Base-by-base conservation (phyloP, 140 eudicot genomes). In the Cichorium intybus region DNA sequence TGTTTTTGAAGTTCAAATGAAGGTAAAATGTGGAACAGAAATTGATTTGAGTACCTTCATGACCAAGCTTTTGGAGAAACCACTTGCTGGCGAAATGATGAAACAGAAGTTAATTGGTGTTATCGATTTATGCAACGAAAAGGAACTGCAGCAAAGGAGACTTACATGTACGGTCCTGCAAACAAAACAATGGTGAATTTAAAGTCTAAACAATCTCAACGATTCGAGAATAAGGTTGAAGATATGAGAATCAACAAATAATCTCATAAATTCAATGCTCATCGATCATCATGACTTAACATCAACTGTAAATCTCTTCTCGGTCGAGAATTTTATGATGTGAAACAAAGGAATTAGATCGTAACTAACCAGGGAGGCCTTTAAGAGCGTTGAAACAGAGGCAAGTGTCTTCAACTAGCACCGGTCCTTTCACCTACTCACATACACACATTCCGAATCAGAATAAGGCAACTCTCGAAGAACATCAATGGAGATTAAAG, bases 161-260 rank as follows among this genome's bases (percentile, higher is more conserved):
- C 97, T 90, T 87, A 87, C 97, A 90, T 80, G 79, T 90, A 90
- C 35, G 97, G 97, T 66, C 97, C 97, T 90, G 94, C 88, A 87
- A 73, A 63, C 69, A 57, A 35, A 60, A 31, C 27, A 48, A 46
- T 18, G 21, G 17, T 39, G 7, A 12, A 35, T 21, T 10, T 16
- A 23, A 48, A 0, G n/a, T n/a, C n/a, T n/a, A n/a, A n/a, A n/a
- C n/a, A n/a, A n/a, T n/a, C n/a, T n/a, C n/a, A n/a, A n/a, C n/a
- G n/a, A n/a, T n/a, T n/a, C n/a, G n/a, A n/a, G n/a, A n/a, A n/a
- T n/a, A n/a, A n/a, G n/a, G n/a, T n/a, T n/a, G 7, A 46, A 20
- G 34, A 47, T 24, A 1, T 7, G 2, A 48, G 9, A 48, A 60
- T 48, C 17, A 47, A 45, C 28, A 53, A 37, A 34, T 6, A 41